Evolutionary conservation across 768 basidiomycete species (phyloP), one percentile per base, ranked within the genome.

Genomic region (Botryobasidium botryosum): DNA sequence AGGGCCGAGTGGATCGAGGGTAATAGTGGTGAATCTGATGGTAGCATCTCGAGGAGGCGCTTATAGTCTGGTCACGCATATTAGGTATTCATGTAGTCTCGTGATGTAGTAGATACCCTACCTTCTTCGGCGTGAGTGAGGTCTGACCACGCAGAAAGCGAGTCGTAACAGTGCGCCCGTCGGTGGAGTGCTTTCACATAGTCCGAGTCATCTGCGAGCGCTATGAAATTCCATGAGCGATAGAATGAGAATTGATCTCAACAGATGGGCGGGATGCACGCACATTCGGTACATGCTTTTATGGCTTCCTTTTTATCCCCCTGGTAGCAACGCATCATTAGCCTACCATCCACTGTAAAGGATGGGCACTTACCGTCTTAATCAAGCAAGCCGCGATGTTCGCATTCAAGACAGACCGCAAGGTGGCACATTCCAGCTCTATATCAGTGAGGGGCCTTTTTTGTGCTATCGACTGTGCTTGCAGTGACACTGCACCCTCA

Each of bases 181-280:
- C 94, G 66, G 56, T 87, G 84, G 5, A 94, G 64, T 1, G 81
- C 91, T 61, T 92, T 96, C 52, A 80, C 59, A 57, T 97, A 92
- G 18, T 62, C 58, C 8, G 88, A 80, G 54, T 94, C 83, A 54
- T 96, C 84, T 26, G 68, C 61, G n/a, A 99, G 67, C 21, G 90
- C 88, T 90, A 55, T 29, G 36, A n/a, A 26, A 46, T 37, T 37
- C 8, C 15, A 46, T 17, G 35, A 39, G 18, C 15, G 36, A 42
- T 46, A 18, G 21, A 28, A 27, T 41, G 21, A 40, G 23, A 50
- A 7, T 23, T 24, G 29, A 32, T 36, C 13, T 39, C 27, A 70
- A 15, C 7, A 43, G 12, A 46, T 2, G 5, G 4, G 4, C 6
- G 37, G 3, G 25, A 28, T 5, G 13, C 5, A 35, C 55, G 28